These are phyloP conservation scores for Teratosphaeria zuluensis DNA, from an alignment of 2,329 filamentous ascomycete species.

Conservation along the genomic window DNA sequence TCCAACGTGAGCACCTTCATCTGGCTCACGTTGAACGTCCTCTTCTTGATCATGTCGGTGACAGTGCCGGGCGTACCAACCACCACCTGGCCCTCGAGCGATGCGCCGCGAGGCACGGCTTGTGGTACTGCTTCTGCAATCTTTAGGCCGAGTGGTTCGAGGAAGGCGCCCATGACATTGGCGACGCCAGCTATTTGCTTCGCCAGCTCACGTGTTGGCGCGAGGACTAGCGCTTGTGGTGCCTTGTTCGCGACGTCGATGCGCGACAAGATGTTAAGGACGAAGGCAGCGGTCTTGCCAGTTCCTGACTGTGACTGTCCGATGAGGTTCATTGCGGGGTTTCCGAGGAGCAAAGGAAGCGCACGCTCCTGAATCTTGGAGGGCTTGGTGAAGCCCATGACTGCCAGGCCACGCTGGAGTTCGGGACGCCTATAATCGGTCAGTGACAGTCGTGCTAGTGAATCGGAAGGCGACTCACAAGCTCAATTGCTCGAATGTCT, in stretches of 20 bases:
- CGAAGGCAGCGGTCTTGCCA: constrained; percentile 94
- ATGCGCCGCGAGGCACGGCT: constrained; percentile 56
- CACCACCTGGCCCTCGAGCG: constrained; percentile 66
- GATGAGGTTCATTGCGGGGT: constrained; percentile 90
- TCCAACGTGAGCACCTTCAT: constrained; percentile 84
- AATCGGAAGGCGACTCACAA: constrained; percentile 50
- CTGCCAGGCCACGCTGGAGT: constrained; percentile 66
- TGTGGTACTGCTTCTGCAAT: constrained; percentile 79
- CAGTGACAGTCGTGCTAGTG: not conserved
- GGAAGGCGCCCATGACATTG: constrained; percentile 71
- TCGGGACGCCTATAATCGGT: constrained; percentile 39
- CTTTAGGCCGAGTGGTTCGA: constrained; percentile 52
- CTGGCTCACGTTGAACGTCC: constrained; percentile 59
- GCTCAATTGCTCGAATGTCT: constrained; percentile 74
- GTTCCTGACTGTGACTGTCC: constrained; percentile 99
- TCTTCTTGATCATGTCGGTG: constrained; percentile 71
- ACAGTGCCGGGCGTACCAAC: constrained; percentile 93
- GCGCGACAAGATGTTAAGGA: constrained; percentile 80
- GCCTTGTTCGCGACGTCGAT: constrained; percentile 61
- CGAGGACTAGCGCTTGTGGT: constrained; percentile 81
- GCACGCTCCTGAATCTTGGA: constrained; percentile 98
- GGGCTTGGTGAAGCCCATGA: constrained; percentile 84
- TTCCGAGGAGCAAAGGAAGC: constrained; percentile 72
- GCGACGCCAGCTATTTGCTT: constrained; percentile 88
- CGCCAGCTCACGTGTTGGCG: constrained; percentile 87